Conservation (phyloP, 345 rosid genomes). For the Geranium rotundifolium region DNA sequence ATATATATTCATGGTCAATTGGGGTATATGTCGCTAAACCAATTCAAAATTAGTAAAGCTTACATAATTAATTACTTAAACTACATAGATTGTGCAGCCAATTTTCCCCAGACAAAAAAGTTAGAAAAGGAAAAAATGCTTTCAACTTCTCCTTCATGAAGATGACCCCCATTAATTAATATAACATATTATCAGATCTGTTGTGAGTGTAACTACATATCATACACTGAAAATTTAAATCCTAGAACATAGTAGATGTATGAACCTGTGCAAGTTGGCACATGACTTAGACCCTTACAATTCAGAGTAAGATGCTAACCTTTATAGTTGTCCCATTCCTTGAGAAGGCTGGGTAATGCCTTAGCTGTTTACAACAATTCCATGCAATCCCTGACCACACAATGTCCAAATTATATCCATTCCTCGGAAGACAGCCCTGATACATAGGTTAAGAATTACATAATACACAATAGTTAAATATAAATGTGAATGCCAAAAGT, state of each 20-base stretch:
- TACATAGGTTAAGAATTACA: slow-evolving; percentile 7
- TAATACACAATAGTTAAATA: slow-evolving; percentile 3
- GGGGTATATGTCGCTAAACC: no score
- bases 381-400: slow-evolving; percentile 80
- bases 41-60: no score
- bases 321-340: slow-evolving; percentile 72
- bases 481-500: slow-evolving; percentile 11
- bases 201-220: not conserved
- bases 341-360: slow-evolving; percentile 79
- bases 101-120: no score
- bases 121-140: no score
- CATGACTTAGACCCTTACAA: not conserved
- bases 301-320: slow-evolving; percentile 32
- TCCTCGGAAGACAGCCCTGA: slow-evolving; percentile 47
- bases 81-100: no score
- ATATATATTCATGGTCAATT: no score
- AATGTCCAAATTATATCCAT: slow-evolving; percentile 54
- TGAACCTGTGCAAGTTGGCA: not conserved
- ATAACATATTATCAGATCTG: not conserved
- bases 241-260: not conserved
- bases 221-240: not conserved
- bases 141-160: not conserved
- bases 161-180: not conserved
- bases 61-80: no score
- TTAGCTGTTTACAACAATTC: slow-evolving; percentile 90